phyloP scores from a whole-genome alignment of 2,329 filamentous ascomycete genomes.

The Sarocladium strictum region DNA sequence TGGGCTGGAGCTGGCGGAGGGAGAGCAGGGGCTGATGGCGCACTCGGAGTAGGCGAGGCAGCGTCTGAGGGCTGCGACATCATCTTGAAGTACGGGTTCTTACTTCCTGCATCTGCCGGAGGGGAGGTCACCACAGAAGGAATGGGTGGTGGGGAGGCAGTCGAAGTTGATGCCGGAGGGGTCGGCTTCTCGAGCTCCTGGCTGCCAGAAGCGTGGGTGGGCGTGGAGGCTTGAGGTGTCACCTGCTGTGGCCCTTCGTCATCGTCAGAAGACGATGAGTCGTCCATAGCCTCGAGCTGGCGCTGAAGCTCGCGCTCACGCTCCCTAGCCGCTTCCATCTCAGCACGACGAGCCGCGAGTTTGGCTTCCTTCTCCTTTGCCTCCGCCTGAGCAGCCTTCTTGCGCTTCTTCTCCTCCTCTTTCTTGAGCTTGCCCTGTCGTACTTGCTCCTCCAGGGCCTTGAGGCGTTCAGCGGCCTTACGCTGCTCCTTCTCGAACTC shows the following conservation, averaged over 20 bases:
- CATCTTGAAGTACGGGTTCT: constrained; percentile 92
- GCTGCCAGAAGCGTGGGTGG: constrained; percentile 48
- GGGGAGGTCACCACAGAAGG: constrained; percentile 45
- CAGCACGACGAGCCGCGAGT: constrained; percentile 77
- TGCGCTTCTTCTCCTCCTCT: constrained; percentile 88
- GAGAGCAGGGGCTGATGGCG: constrained; percentile 40
- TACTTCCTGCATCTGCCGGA: constrained; percentile 68
- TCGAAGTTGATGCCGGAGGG: constrained; percentile 38
- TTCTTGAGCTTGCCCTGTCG: constrained; percentile 91
- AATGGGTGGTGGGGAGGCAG: constrained; percentile 40
- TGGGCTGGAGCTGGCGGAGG: constrained; percentile 32
- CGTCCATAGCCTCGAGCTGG: constrained; percentile 74
- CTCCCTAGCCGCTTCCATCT: constrained; percentile 87
- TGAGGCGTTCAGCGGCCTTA: constrained; percentile 75
- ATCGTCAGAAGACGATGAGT: constrained; percentile 54
- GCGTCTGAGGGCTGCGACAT: constrained; percentile 63
- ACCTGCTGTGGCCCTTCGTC: constrained; percentile 73
- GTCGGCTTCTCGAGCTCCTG: constrained; percentile 51
- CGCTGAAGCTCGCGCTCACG: constrained; percentile 83
- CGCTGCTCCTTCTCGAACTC: constrained; percentile 76
- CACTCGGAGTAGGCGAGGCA: constrained; percentile 29
- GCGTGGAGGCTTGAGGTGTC: constrained; percentile 54
- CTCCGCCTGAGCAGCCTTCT: constrained; percentile 81
- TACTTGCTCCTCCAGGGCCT: constrained; percentile 89
- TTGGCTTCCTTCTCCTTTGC: constrained; percentile 83